A percentile compares a stretch with the other conserved stretches of the same genome.
phyloP scores from a whole-genome alignment of 2,329 filamentous ascomycete species.

The Tolypocladium tropicale region DNA sequence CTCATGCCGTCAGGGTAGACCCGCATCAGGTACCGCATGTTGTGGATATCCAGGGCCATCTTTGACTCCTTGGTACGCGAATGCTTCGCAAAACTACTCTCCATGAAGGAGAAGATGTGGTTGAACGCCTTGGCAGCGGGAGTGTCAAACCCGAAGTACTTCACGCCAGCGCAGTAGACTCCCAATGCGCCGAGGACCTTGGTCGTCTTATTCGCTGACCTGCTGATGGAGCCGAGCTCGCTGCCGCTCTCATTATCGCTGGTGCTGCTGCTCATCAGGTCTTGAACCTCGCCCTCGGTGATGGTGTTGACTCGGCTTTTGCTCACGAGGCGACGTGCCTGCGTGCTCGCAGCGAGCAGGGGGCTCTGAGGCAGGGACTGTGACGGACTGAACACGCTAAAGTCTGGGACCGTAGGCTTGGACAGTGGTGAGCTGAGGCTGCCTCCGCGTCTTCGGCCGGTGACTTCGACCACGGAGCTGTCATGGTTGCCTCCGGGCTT shows the following conservation, averaged over 20 bases:
- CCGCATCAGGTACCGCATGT: slow-evolving; percentile 82
- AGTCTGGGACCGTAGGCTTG: slow-evolving; percentile 52
- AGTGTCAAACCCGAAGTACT: slow-evolving; percentile 71
- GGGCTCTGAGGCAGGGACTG: slow-evolving; percentile 45
- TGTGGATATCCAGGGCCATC: slow-evolving; percentile 74
- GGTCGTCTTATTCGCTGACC: slow-evolving; percentile 74
- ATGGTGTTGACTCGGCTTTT: slow-evolving; percentile 49
- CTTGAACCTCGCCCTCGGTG: slow-evolving; percentile 45
- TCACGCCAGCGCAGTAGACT: slow-evolving; percentile 64
- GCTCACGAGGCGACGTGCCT: slow-evolving; percentile 34
- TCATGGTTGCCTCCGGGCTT: slow-evolving; percentile 46
- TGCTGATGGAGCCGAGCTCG: slow-evolving; percentile 45
- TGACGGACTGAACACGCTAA: slow-evolving; percentile 34
- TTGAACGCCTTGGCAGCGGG: slow-evolving; percentile 79
- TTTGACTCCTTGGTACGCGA: slow-evolving; percentile 69
- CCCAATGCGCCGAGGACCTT: slow-evolving; percentile 76
- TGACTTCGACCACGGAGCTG: slow-evolving; percentile 17
- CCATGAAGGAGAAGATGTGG: slow-evolving; percentile 92
- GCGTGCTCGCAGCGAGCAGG: slow-evolving; percentile 39
- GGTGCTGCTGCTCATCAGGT: slow-evolving; percentile 47
- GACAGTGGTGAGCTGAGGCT: slow-evolving; percentile 62
- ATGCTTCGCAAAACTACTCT: slow-evolving; percentile 75
- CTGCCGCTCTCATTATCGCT: slow-evolving; percentile 71
- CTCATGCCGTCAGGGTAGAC: slow-evolving; percentile 83
- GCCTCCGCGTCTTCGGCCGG: slow-evolving; percentile 45